A percentile compares a stretch with the other conserved stretches of the same genome.
phyloP scores from a whole-genome alignment of 257 asterid species.

The Penstemon barbatus region DNA sequence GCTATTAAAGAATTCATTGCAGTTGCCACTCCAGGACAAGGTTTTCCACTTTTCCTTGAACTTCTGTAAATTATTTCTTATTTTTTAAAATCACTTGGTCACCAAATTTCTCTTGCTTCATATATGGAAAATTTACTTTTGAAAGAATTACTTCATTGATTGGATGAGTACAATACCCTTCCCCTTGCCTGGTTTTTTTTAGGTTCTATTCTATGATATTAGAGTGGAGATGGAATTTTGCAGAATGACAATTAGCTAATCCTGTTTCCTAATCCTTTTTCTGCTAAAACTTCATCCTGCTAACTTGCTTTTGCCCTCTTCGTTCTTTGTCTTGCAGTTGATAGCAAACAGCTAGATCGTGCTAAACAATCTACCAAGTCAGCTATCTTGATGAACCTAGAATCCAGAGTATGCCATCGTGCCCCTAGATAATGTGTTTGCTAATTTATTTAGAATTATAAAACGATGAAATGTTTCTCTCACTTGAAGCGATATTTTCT shows the following conservation, averaged over 20 bases:
- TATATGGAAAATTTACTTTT: not conserved
- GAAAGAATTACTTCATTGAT: too few relatives aligned
- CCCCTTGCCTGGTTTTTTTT: not conserved
- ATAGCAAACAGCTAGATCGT: constrained; percentile 64
- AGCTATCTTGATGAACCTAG: constrained; percentile 93
- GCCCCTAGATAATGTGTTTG: constrained; percentile 1
- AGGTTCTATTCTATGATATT: too few relatives aligned
- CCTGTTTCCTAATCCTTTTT: constrained; percentile 7
- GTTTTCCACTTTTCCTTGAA: constrained; percentile 33
- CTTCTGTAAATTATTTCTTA: constrained; percentile 1
- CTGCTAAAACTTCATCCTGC: not conserved
- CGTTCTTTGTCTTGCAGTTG: constrained; percentile 46
- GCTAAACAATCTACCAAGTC: constrained; percentile 86
- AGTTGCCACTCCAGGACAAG: constrained; percentile 71
- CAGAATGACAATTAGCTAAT: not conserved
- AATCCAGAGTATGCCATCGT: constrained; percentile 72
- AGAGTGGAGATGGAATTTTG: too few relatives aligned
- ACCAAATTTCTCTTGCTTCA: not conserved
- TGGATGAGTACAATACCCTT: too few relatives aligned
- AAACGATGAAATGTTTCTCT: not conserved
- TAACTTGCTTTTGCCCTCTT: too few relatives aligned
- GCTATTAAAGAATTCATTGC: constrained; percentile 65
- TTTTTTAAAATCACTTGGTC: constrained; percentile 7
- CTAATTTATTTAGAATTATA: constrained; percentile 4
- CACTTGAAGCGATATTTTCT: constrained; percentile 10